Evolutionary conservation across 345 rosid species (phyloP).

Genomic region (Laguncularia racemosa): DNA sequence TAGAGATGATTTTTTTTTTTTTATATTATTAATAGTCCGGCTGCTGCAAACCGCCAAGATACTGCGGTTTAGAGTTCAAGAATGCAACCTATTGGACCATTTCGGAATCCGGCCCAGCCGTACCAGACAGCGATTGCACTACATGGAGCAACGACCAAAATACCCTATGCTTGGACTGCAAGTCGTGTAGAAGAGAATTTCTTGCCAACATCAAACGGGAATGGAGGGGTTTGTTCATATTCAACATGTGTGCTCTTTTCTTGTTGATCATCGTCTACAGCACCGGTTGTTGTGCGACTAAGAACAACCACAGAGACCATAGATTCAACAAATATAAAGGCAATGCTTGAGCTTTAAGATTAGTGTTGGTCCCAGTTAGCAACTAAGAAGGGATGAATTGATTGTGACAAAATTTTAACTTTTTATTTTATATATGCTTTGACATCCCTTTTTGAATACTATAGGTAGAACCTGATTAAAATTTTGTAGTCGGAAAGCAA

Average conservation of each 20-base stretch:
- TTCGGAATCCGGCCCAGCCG: conserved; percentile 2
- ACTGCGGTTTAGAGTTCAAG: conserved; percentile 38
- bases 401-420: too few species aligned
- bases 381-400: too few species aligned
- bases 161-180: conserved; percentile 41
- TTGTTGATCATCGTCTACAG: conserved; percentile 11
- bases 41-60: conserved; percentile 57
- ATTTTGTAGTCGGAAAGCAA: too few species aligned
- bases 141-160: conserved; percentile 41
- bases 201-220: conserved; percentile 24
- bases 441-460: too few species aligned
- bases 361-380: too few species aligned
- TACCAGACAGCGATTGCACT: conserved; percentile 25
- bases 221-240: conserved; percentile 30
- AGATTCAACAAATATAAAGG: conserved; percentile 4
- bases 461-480: too few species aligned
- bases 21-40: conserved; percentile 29
- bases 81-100: conserved; percentile 37
- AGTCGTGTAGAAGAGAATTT: conserved; percentile 51
- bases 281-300: conserved; percentile 23
- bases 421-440: not conserved
- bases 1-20: not conserved
- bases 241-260: conserved; percentile 8
- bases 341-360: not conserved
- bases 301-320: conserved; percentile 6